These are phyloP conservation scores for Fraxinus latifolia DNA, from an alignment of 305 asterid genomes.

Conservation along the genomic window DNA sequence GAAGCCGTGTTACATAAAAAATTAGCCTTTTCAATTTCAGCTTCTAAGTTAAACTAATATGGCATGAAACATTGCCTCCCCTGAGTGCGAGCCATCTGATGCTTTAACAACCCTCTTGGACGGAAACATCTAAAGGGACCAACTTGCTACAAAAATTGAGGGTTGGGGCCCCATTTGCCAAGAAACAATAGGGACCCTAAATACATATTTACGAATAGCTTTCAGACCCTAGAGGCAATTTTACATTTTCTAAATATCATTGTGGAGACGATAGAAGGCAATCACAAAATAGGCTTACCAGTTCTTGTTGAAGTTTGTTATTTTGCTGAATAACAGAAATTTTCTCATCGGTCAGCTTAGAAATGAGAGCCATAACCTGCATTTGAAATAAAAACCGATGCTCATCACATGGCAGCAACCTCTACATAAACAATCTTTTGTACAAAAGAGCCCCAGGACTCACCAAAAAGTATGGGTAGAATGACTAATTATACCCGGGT, in stretches of 20 bases:
- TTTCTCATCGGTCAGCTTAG: constrained; percentile 81
- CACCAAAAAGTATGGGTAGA: neutral
- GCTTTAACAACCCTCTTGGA: neutral
- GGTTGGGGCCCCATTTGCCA: neutral
- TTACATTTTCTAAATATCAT: neutral
- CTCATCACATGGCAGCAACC: constrained; percentile 16
- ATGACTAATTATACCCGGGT: neutral
- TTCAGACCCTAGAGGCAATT: neutral
- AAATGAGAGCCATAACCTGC: constrained; percentile 71
- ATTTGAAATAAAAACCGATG: constrained; percentile 7
- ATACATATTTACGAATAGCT: neutral
- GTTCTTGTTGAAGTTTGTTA: constrained; percentile 46
- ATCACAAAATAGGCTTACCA: constrained; percentile 31
- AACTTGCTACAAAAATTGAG: neutral
- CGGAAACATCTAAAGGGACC: neutral
- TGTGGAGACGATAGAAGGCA: neutral
- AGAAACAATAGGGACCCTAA: neutral
- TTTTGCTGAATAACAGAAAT: constrained; percentile 55
- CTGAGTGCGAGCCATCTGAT: neutral
- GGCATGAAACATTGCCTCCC: neutral
- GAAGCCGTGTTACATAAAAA: neutral
- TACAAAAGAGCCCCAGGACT: neutral
- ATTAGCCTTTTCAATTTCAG: neutral
- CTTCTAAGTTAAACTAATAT: neutral
- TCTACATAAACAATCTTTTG: neutral